phyloP scores from a whole-genome alignment of 2,329 filamentous ascomycete genomes.

The Penicillium sp. region DNA sequence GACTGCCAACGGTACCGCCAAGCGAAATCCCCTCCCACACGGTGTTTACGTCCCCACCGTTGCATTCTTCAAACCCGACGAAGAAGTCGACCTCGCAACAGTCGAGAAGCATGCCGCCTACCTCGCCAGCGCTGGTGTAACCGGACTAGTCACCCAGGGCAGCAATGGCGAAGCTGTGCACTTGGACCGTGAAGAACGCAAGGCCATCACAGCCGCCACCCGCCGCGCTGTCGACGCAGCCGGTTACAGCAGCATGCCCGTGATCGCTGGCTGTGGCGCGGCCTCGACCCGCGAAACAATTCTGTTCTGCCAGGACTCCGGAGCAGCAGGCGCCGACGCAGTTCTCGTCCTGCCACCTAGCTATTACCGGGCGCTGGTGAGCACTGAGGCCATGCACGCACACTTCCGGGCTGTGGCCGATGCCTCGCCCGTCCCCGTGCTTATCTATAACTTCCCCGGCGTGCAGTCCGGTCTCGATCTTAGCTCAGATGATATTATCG shows the following conservation, averaged over 20 bases:
- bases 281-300: conserved; percentile 73
- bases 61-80: conserved; percentile 67
- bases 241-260: conserved; percentile 64
- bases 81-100: conserved; percentile 65
- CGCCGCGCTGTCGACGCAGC: conserved; percentile 66
- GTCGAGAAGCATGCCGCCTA: conserved; percentile 62
- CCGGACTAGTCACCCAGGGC: conserved; percentile 73
- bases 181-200: conserved; percentile 68
- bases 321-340: conserved; percentile 68
- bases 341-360: conserved; percentile 73
- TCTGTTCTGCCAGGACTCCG: conserved; percentile 66
- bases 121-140: conserved; percentile 69
- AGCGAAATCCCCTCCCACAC: conserved; percentile 33
- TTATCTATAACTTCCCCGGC: conserved; percentile 73
- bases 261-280: conserved; percentile 74
- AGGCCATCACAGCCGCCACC: conserved; percentile 66
- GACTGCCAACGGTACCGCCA: conserved; percentile 24
- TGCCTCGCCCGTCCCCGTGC: conserved; percentile 59
- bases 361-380: conserved; percentile 70
- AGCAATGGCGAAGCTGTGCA: conserved; percentile 83
- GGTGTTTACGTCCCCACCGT: conserved; percentile 73
- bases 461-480: conserved; percentile 67
- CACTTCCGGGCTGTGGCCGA: conserved; percentile 67
- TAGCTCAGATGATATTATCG: conserved; percentile 63
- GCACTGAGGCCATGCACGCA: conserved; percentile 56